Conservation (phyloP, 768 basidiomycete genomes). For the Tricholoma terreum region DNA sequence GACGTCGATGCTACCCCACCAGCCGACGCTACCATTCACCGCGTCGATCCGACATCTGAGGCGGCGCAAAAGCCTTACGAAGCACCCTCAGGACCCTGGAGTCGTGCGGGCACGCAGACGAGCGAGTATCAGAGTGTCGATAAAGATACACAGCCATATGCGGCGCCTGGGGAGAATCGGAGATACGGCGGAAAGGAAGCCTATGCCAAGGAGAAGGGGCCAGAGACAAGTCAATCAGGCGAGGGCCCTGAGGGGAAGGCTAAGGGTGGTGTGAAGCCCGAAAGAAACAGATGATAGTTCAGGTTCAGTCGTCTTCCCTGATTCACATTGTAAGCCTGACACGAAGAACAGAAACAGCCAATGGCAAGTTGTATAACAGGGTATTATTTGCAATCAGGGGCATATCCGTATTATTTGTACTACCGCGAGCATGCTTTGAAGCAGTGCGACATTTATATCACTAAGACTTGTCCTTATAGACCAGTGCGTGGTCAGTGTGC, state of each 20-base stretch:
- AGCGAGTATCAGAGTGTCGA: conserved; percentile 32
- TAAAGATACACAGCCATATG: conserved; percentile 29
- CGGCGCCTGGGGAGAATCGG: conserved; percentile 26
- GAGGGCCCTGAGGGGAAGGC: conserved; percentile 39
- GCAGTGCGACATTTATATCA: no score
- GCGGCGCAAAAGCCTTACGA: conserved; percentile 48
- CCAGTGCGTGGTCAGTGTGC: no score
- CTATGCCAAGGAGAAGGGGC: conserved; percentile 29
- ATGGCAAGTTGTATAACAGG: no score
- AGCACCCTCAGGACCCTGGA: conserved; percentile 45
- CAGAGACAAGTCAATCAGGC: conserved; percentile 28
- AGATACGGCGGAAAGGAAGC: conserved; percentile 25
- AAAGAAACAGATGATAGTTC: conserved; percentile 12
- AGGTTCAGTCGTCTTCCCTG: no score
- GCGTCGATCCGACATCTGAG: conserved; percentile 44
- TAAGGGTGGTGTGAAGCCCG: conserved; percentile 34
- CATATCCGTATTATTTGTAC: no score
- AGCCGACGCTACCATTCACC: conserved; percentile 37
- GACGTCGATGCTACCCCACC: conserved; percentile 46
- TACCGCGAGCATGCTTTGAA: no score
- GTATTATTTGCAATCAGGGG: no score
- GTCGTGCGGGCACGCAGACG: conserved; percentile 36
- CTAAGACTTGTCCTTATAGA: no score
- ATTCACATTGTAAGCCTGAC: no score
- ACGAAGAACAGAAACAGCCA: no score